Conservation (phyloP, 192 early-diverging fungal species). For the Backusella luteola region DNA sequence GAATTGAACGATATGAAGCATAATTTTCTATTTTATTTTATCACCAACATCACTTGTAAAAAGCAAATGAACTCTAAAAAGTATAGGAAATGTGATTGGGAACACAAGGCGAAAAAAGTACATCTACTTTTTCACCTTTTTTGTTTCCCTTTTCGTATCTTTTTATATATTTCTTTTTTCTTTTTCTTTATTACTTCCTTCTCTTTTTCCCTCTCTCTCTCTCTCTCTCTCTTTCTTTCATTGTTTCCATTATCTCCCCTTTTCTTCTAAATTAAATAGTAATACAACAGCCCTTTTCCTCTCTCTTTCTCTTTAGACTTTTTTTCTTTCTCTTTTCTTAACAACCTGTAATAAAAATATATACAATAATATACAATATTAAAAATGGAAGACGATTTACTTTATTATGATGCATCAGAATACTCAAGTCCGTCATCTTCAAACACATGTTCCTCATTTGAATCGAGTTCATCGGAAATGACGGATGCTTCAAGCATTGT, state of each 20-base stretch:
- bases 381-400: conserved; percentile 2
- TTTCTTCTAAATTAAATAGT: background rate
- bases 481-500: background rate
- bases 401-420: conserved; percentile 1
- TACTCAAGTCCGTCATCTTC: background rate
- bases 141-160: conserved; percentile 2
- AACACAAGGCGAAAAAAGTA: background rate
- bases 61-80: background rate
- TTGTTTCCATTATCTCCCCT: too few species aligned
- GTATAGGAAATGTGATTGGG: background rate
- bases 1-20: conserved; percentile 10
- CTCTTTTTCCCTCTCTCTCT: background rate
- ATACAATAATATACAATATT: background rate
- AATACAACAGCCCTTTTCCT: background rate
- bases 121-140: conserved; percentile 7
- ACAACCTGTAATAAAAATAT: background rate
- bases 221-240: too few species aligned
- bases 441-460: conserved; percentile 2
- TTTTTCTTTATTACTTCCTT: background rate
- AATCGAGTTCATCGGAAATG: conserved; percentile 4
- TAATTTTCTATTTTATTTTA: conserved; percentile 7
- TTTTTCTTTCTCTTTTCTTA: background rate
- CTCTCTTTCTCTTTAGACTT: background rate
- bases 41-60: background rate
- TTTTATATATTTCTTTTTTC: background rate